Base-by-base conservation (phyloP, 2,329 filamentous ascomycete species). In the Aspergillus brasiliensis region DNA sequence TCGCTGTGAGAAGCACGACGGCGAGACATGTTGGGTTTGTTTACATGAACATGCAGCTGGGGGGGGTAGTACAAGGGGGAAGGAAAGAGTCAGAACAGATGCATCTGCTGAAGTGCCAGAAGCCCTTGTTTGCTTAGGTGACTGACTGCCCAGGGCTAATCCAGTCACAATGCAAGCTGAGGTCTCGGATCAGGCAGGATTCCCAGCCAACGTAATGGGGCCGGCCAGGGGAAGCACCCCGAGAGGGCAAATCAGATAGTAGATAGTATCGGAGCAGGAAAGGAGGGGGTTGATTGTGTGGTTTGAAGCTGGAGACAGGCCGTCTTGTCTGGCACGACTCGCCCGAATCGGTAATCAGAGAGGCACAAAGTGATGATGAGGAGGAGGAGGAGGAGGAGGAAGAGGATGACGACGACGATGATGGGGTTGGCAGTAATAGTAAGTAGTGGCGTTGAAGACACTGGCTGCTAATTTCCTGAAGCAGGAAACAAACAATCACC, bases 1-100 rank as follows among this genome's bases (percentile, higher is more conserved):
- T 76, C 75, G 65, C 70, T 75, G 65, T 77, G 69, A 25, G 75
- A 75, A 25, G 71, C 68, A 67, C 73, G 69, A 51, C 73, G 75
- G 66, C 73, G 73, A 68, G 74, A 74, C 75, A 77, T 75, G 65
- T 53, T 70, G 52, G 55, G 48, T 42, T 58, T 67, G 34, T 58
- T 62, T 62, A 65, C 58, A 65, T 61, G 37, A 54, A 61, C 58
- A 48, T 57, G 63, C 54, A 59, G 61, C 31, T 40, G 46, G 42
- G 42, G 31, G 46, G 58, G 57, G 56, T 19, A 60, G 54, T 58
- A 57, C 56, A 61, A 47, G 55, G 46, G 13, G 56, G 40, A 6
- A 37, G 25, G 8, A 42, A 48, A 38, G 25, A 23, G 25, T 61
- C 56, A 65, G 56, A 49, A 51, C 56, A 55, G 51, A 61, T 61